Evolutionary conservation across 2,329 filamentous ascomycete genomes (phyloP), one percentile per base, ranked within the genome.

Genomic region (Claviceps paspali): DNA sequence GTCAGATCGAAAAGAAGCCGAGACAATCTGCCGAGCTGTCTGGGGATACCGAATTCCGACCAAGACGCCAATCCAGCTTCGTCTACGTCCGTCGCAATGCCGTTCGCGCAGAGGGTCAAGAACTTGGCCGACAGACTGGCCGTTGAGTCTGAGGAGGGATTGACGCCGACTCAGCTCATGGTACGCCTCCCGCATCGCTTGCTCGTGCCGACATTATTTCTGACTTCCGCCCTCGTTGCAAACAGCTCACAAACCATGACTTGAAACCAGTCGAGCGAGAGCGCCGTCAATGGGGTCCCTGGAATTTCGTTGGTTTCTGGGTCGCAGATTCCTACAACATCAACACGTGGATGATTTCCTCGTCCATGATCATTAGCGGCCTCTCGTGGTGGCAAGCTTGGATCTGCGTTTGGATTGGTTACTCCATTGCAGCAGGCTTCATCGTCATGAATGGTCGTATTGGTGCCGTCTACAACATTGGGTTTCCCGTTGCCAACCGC

Each of bases 331-430:
- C 76, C 1, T 85, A 87, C 63, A 88, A 88, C 56, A 84, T 91
- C 53, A 91, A 88, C 58, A 91, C 84, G 2, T 92, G 84, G 86
- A 93, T 92, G 83, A 91, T 92, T 44, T 81, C 82, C 0, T 84
- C 81, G 1, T 77, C 81, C 27, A 86, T 85, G 73, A 83, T 92
- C 24, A 71, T 79, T 1, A 65, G 62, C 33, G 83, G 84, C 10
- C 65, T 92, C 17, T 83, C 82, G 6, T 93, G 85, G 85, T 93
- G 85, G 85, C 84, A 93, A 60, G 79, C 82, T 11, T 85, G 81
- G 79, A 61, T 85, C n/a, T 86, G 82, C 51, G 82, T 94, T 30
- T 88, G 85, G 79, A 61, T 87, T 21, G 86, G 87, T 38, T 93
- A 94, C 53, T 66, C 75, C 28, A 77, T 93, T 45, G 75, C 85